phyloP scores from a whole-genome alignment of 768 basidiomycete species.

The Lepiota venenata region DNA sequence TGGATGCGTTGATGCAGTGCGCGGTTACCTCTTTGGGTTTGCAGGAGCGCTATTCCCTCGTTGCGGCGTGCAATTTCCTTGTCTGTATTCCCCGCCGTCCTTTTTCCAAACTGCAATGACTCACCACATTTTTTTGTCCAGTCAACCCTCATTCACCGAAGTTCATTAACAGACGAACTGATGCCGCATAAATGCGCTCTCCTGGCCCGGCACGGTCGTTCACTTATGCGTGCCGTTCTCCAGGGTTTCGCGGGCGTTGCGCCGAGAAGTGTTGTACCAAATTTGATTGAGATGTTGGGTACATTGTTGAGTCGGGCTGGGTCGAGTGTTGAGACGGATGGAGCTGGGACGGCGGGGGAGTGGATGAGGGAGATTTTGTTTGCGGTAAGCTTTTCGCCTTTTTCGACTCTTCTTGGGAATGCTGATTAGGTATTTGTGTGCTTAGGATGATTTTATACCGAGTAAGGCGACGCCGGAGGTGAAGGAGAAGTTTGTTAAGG shows the following conservation, averaged over 20 bases:
- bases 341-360: slow-evolving; percentile 31
- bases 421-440: not conserved
- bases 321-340: slow-evolving; percentile 27
- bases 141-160: slow-evolving; percentile 65
- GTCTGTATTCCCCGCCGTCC: slow-evolving; percentile 38
- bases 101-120: no score
- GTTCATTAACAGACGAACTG: slow-evolving; percentile 60
- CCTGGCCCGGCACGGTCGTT: slow-evolving; percentile 52
- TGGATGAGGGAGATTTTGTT: slow-evolving; percentile 79
- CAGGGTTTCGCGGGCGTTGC: slow-evolving; percentile 82
- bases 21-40: slow-evolving; percentile 62
- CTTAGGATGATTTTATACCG: slow-evolving; percentile 68
- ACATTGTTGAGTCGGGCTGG: slow-evolving; percentile 50
- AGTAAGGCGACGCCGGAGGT: slow-evolving; percentile 71
- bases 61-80: slow-evolving; percentile 78
- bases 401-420: not conserved
- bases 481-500: slow-evolving; percentile 76
- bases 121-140: no score
- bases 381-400: slow-evolving; percentile 37
- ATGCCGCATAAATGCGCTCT: slow-evolving; percentile 40
- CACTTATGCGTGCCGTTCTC: slow-evolving; percentile 71
- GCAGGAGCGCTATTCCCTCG: slow-evolving; percentile 84
- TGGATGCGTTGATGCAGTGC: slow-evolving; percentile 69
- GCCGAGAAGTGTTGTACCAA: slow-evolving; percentile 78
- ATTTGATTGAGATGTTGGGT: slow-evolving; percentile 80